A percentile compares a stretch with the other conserved stretches of the same genome.
These are phyloP conservation scores for Zea luxurians DNA, from an alignment of 176 grass and related monocot genomes.

Conservation along the genomic window DNA sequence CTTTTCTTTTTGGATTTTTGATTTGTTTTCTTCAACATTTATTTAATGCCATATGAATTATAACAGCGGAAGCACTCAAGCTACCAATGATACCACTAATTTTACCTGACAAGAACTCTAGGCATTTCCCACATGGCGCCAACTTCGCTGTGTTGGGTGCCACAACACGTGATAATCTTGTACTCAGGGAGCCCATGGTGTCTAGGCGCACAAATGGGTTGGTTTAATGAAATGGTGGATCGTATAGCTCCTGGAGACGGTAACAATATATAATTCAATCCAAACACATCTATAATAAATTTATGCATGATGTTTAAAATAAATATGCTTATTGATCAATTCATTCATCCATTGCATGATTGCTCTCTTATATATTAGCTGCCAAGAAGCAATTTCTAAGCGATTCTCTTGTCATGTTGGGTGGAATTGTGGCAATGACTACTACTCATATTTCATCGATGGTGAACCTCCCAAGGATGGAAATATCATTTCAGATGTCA, in stretches of 20 bases:
- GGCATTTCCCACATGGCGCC: background rate
- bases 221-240: background rate
- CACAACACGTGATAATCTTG: background rate
- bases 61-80: background rate
- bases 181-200: background rate
- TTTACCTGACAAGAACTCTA: background rate
- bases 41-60: background rate
- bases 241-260: background rate
- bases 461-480: background rate
- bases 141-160: background rate
- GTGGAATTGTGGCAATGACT: constrained; percentile 21
- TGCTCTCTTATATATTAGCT: background rate
- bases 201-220: background rate
- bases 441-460: background rate
- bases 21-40: background rate
- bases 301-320: too few species aligned
- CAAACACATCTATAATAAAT: too few species aligned
- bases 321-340: background rate
- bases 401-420: constrained; percentile 29
- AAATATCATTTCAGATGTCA: background rate
- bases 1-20: too few species aligned
- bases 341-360: background rate
- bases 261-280: background rate
- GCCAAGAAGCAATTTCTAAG: background rate
- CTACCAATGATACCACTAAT: background rate